These are phyloP conservation scores for Colletotrichum tropicicola DNA, from an alignment of 2,329 filamentous ascomycete species.

Conservation along the genomic window DNA sequence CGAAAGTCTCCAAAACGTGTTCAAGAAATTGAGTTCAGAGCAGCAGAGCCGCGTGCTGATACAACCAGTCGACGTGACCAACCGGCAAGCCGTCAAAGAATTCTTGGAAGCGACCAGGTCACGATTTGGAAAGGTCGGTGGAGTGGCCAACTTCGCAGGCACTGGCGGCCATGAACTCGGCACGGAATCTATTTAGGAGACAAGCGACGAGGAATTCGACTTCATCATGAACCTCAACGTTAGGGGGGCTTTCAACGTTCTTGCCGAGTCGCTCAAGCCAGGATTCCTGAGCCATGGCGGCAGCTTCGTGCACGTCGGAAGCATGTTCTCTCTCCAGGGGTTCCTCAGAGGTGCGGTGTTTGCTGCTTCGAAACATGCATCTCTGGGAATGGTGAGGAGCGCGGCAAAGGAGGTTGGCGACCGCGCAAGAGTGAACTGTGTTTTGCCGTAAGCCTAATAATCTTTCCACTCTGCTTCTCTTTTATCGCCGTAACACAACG, in stretches of 20 bases:
- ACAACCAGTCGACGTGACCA: not conserved
- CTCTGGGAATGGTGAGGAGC: constrained; percentile 15
- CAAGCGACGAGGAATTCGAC: constrained; percentile 5
- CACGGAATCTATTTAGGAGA: constrained; percentile 14
- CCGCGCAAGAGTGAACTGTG: constrained; percentile 23
- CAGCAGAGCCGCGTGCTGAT: not conserved
- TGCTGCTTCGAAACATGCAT: constrained; percentile 16
- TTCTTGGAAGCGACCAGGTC: not conserved
- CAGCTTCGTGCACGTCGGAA: constrained; percentile 20
- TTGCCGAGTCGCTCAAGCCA: constrained; percentile 9
- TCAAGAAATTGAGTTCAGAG: not conserved
- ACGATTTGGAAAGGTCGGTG: constrained; percentile 1
- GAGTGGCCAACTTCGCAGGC: constrained; percentile 20
- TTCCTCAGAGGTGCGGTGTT: constrained; percentile 19
- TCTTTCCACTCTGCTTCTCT: not conserved
- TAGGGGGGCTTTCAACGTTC: constrained; percentile 14
- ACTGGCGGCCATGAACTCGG: constrained; percentile 19
- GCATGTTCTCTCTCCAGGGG: constrained; percentile 22
- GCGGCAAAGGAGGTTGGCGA: constrained; percentile 14
- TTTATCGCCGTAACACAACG: too few species aligned
- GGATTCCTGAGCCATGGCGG: not conserved
- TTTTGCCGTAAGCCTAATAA: not conserved
- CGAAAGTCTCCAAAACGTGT: not conserved
- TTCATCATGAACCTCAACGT: constrained; percentile 22
- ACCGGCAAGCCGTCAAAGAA: not conserved